Conservation (phyloP, 352 stramenopile genomes). For the Globisporangium polare region DNA sequence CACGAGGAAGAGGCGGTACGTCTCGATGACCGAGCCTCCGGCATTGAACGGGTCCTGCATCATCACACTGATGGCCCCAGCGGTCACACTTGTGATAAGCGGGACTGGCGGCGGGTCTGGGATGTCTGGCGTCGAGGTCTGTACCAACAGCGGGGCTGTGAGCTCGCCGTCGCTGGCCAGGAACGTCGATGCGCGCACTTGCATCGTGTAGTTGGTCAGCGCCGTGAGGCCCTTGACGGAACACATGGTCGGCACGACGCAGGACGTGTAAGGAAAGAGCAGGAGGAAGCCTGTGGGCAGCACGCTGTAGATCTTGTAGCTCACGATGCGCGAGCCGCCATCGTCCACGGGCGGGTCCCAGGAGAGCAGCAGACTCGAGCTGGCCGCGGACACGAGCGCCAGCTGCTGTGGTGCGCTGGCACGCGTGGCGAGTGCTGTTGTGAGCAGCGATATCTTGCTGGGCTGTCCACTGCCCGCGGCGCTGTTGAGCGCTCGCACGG, state of each 20-base stretch:
- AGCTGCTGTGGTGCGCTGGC: slow-evolving; percentile 31
- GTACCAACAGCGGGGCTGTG: slow-evolving; percentile 19
- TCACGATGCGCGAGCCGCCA: slow-evolving; percentile 39
- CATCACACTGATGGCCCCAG: slow-evolving; percentile 45
- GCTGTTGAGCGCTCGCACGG: slow-evolving; percentile 31
- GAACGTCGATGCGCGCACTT: slow-evolving; percentile 28
- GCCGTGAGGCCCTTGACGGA: slow-evolving; percentile 34
- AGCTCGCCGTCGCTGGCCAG: slow-evolving; percentile 27
- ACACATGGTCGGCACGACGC: slow-evolving; percentile 29
- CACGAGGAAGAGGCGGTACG: slow-evolving; percentile 37
- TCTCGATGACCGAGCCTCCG: slow-evolving; percentile 36
- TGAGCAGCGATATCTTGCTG: slow-evolving; percentile 22
- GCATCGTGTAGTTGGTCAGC: slow-evolving; percentile 37
- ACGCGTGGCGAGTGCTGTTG: slow-evolving; percentile 20
- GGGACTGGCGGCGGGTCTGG: slow-evolving; percentile 34
- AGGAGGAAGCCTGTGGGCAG: slow-evolving; percentile 2
- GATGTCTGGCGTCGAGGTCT: slow-evolving; percentile 35
- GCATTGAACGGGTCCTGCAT: slow-evolving; percentile 52
- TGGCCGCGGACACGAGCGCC: slow-evolving; percentile 27
- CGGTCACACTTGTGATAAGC: slow-evolving; percentile 29
- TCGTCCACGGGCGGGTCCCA: slow-evolving; percentile 46
- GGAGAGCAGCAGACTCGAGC: slow-evolving; percentile 34
- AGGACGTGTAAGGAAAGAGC: slow-evolving; percentile 25
- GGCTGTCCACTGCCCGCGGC: slow-evolving; percentile 16
- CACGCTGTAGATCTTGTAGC: slow-evolving; percentile 48